Evolutionary conservation across 495 filamentous ascomycete genomes (phyloP).

Genomic region (Xylaria flabelliformis): DNA sequence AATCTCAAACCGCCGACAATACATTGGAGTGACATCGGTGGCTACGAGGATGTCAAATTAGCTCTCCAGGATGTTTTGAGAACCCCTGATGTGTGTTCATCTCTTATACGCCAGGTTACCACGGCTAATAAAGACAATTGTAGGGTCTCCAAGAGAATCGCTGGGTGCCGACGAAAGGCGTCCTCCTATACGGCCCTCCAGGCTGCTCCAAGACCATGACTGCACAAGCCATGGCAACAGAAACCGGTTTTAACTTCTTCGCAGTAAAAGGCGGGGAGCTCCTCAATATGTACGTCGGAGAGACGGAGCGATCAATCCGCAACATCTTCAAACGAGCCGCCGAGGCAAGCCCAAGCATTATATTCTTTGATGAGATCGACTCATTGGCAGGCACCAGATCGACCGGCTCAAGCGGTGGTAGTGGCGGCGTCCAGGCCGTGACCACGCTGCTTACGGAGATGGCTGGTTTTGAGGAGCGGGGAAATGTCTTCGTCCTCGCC

Average conservation of each 20-base stretch:
- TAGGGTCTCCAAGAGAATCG: conserved; percentile 36
- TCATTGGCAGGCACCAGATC: conserved; percentile 81
- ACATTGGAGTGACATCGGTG: conserved; percentile 88
- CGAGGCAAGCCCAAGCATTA: conserved; percentile 86
- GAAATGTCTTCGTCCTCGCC: conserved; percentile 87
- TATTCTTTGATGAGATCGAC: conserved; percentile 99
- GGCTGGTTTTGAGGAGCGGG: conserved; percentile 89
- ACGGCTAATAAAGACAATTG: conserved; percentile 11
- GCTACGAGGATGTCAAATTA: conserved; percentile 80
- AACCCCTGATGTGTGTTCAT: conserved; percentile 31
- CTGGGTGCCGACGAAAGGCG: conserved; percentile 72
- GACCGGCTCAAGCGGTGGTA: conserved; percentile 46
- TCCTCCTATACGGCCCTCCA: conserved; percentile 91
- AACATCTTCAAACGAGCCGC: conserved; percentile 89
- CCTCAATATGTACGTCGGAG: conserved; percentile 96
- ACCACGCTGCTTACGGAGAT: conserved; percentile 94
- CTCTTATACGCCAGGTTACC: background rate
- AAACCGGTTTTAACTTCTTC: conserved; percentile 91
- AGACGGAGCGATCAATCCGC: conserved; percentile 87
- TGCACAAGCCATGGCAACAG: conserved; percentile 91
- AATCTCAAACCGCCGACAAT: conserved; percentile 88
- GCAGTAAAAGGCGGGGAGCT: conserved; percentile 96
- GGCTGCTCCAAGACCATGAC: conserved; percentile 96
- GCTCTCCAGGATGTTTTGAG: conserved; percentile 44
- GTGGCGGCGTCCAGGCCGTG: conserved; percentile 76